Evolutionary conservation across 306 rosid genomes (phyloP).

Genomic region (Astragalus membranaceus): DNA sequence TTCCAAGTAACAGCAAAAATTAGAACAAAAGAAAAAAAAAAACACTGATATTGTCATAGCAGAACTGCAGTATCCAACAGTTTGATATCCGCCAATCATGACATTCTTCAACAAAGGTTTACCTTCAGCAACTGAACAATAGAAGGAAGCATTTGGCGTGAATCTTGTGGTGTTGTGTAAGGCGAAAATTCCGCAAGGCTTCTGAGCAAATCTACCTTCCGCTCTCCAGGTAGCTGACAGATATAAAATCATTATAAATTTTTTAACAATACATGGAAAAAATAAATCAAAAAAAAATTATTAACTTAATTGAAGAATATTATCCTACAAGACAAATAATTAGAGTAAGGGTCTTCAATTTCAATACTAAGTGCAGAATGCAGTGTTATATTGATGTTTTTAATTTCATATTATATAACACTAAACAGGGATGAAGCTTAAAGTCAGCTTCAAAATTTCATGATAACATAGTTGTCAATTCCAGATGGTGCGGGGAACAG

Average conservation of each 20-base stretch:
- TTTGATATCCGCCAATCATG: not conserved
- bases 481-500: no score
- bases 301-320: not conserved
- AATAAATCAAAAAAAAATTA: not conserved
- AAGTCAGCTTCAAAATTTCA: not conserved
- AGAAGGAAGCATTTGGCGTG: slow-evolving; percentile 95
- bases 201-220: slow-evolving; percentile 87
- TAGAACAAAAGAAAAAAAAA: not conserved
- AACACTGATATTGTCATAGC: not conserved
- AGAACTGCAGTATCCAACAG: not conserved
- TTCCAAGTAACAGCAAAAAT: slow-evolving; percentile 13
- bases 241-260: slow-evolving; percentile 7
- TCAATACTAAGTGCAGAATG: not conserved
- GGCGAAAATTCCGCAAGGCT: slow-evolving; percentile 94
- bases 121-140: slow-evolving; percentile 88
- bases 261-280: not conserved
- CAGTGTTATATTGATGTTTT: not conserved
- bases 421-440: not conserved
- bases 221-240: slow-evolving; percentile 84
- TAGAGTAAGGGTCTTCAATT: not conserved
- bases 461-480: not conserved
- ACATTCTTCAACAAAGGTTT: slow-evolving; percentile 10
- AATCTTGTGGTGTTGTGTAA: slow-evolving; percentile 82
- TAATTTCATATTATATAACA: not conserved
- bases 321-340: not conserved